These are phyloP conservation scores for Termitomyces sp. DNA, from an alignment of 768 basidiomycete species.

Conservation along the genomic window DNA sequence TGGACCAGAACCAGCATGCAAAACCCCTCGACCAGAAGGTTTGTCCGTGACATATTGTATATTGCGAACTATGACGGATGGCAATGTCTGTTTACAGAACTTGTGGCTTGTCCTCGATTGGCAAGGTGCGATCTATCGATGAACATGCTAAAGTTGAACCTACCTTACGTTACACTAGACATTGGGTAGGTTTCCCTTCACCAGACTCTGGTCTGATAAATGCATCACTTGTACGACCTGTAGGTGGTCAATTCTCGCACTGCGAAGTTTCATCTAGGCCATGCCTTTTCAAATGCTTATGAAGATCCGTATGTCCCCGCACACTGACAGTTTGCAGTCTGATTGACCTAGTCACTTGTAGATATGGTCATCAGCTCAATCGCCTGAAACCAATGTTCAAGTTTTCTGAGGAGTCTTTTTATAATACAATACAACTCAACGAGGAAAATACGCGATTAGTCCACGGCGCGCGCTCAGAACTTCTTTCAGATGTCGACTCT, in stretches of 20 bases:
- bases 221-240: neutral
- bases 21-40: slow-evolving; percentile 60
- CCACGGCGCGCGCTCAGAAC: slow-evolving; percentile 38
- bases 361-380: slow-evolving; percentile 49
- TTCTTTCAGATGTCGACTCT: slow-evolving; percentile 20
- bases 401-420: slow-evolving; percentile 39
- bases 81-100: slow-evolving; percentile 32
- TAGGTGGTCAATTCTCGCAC: slow-evolving; percentile 64
- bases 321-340: neutral
- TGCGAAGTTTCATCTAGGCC: slow-evolving; percentile 58
- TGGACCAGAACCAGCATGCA: slow-evolving; percentile 61
- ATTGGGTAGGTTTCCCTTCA: slow-evolving; percentile 44
- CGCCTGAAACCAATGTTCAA: slow-evolving; percentile 52
- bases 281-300: slow-evolving; percentile 49
- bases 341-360: slow-evolving; percentile 16
- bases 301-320: slow-evolving; percentile 51
- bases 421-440: slow-evolving; percentile 49
- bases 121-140: slow-evolving; percentile 42
- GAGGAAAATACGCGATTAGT: slow-evolving; percentile 40
- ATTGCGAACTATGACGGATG: neutral
- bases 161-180: slow-evolving; percentile 28
- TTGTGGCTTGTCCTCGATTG: slow-evolving; percentile 66
- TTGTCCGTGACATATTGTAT: slow-evolving; percentile 2
- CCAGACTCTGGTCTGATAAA: neutral
- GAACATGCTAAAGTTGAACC: neutral